Evolutionary conservation across 345 rosid genomes (phyloP), one percentile per base, ranked within the genome.

Genomic region (Arabis hirsuta): DNA sequence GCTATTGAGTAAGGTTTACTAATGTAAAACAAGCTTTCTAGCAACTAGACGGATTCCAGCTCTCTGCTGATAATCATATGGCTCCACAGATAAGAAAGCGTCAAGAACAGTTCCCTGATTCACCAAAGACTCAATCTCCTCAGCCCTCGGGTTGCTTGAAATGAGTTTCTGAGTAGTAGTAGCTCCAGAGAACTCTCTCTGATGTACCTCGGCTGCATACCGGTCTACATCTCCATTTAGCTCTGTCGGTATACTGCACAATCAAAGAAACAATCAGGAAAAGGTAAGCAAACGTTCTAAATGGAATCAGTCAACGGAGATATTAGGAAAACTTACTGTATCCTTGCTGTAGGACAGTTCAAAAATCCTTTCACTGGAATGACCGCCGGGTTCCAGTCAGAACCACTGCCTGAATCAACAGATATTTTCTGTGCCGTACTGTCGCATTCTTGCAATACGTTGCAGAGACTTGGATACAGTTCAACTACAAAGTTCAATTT

Each of bases 31-130:
- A 79, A 91, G 47, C 66, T 87, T 87, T 74, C 84, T 86, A 5
- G 85, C 88, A 69, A 90, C 86, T 44, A 88, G 51, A 51, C 89
- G 84, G 47, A 95, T 87, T 47, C 99, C 99, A 22, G 96, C 89
- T 76, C 38, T 76, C 79, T 83, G 86, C 70, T 81, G 93, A 80
- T 79, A 89, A 75, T 90, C 97, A 39, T 89, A 95, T 20, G 88
- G 70, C 69, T 84, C 90, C 62, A 91, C 32, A 47, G 90, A 80
- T 73, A 95, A 60, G 71, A 72, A 91, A 10, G 89, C 84, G 56
- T 87, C 96, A 43, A 95, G 76, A 38, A 70, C 44, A 53, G 78
- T 84, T 74, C 94, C 89, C 0, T 82, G 66, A 2, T 20, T 71
- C 52, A 90, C 39, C 55, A 83, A 74, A 44, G 77, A 44, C 27